These are phyloP conservation scores for Tuber melanosporum DNA, from an alignment of 495 filamentous ascomycete genomes.

Conservation along the genomic window DNA sequence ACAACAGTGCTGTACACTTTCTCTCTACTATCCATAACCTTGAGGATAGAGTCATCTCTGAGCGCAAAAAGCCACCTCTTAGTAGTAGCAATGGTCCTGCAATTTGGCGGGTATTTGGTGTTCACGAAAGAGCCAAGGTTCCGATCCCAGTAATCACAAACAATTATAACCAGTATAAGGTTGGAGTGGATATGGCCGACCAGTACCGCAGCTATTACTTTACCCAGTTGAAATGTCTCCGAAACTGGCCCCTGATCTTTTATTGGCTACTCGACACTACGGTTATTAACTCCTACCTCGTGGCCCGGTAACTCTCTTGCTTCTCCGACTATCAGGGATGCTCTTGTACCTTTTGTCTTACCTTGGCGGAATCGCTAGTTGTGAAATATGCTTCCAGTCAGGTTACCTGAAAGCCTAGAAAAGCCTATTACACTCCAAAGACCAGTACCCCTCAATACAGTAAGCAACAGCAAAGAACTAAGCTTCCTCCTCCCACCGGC, in stretches of 20 bases:
- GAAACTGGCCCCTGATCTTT: not conserved
- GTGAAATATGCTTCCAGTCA: not conserved
- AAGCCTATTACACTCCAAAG: not conserved
- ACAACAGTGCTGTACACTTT: too few species aligned
- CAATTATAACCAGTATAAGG: too few species aligned
- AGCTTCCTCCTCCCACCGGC: not conserved
- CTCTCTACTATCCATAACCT: too few species aligned
- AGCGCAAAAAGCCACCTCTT: too few species aligned
- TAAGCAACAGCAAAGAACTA: not conserved
- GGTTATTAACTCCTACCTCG: constrained; percentile 8
- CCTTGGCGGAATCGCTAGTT: not conserved
- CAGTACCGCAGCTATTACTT: too few species aligned
- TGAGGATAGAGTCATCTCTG: too few species aligned
- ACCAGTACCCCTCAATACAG: not conserved
- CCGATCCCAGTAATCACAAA: too few species aligned
- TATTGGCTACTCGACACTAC: constrained; percentile 30
- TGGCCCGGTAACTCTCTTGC: not conserved
- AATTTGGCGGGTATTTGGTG: too few species aligned
- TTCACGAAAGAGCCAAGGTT: too few species aligned
- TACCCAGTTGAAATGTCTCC: too few species aligned
- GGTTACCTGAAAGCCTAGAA: not conserved
- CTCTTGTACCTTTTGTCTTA: not conserved
- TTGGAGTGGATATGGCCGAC: too few species aligned
- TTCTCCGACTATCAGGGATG: not conserved
- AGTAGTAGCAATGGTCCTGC: too few species aligned